These are phyloP conservation scores for Coelastrella sp. DNA, from an alignment of 139 green algal genomes.

Conservation along the genomic window DNA sequence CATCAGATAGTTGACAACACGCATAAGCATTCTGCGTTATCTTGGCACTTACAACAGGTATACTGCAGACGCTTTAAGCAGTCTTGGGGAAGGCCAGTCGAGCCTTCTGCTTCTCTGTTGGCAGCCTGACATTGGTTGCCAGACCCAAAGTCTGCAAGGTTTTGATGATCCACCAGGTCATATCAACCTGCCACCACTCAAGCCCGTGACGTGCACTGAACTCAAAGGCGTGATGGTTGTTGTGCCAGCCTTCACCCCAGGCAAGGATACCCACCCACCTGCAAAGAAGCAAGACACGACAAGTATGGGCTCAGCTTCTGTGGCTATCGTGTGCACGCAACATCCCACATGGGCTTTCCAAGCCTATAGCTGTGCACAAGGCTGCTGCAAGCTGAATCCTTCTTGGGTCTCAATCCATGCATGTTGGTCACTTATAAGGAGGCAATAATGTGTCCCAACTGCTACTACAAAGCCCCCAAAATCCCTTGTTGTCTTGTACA, in stretches of 20 bases:
- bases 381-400: too few species aligned
- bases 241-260: slow-evolving; percentile 95
- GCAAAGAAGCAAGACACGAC: slow-evolving; percentile 30
- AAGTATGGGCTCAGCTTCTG: not conserved
- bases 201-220: slow-evolving; percentile 89
- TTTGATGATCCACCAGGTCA: slow-evolving; percentile 84
- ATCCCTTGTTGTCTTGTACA: too few species aligned
- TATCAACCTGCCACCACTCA: slow-evolving; percentile 86
- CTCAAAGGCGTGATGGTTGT: slow-evolving; percentile 97
- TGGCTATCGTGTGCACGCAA: not conserved
- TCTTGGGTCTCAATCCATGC: too few species aligned
- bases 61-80: not conserved
- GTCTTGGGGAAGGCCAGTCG: slow-evolving; percentile 59
- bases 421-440: too few species aligned
- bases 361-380: too few species aligned
- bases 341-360: too few species aligned
- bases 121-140: slow-evolving; percentile 91
- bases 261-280: slow-evolving; percentile 82
- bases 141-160: slow-evolving; percentile 79
- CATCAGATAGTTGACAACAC: too few species aligned
- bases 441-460: too few species aligned
- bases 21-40: not conserved
- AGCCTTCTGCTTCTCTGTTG: slow-evolving; percentile 86
- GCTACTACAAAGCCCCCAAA: too few species aligned
- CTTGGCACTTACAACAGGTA: not conserved